Evolutionary conservation across 75 land plant species (phyloP), one percentile per base, ranked within the genome.

Genomic region (Selaginella moellendorffii): DNA sequence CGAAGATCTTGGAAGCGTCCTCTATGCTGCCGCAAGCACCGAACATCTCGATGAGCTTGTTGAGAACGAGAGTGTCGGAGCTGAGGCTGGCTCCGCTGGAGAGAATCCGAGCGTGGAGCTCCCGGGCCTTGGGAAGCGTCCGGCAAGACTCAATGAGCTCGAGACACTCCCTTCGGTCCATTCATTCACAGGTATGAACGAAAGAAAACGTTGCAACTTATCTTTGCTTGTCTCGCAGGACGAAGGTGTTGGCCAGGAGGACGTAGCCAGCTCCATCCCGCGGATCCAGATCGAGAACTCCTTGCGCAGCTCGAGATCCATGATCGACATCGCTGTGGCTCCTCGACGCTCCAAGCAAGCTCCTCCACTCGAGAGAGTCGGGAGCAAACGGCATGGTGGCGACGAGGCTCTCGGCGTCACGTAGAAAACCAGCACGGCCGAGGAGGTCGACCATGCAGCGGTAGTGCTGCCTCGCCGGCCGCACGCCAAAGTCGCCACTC

Each of bases 361-460:
- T 62, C 22, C 59, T 58, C 78, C 78, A 76, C 0, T 62, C 70
- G 28, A 26, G 30, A 2, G 60, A 26, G 42, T 76, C 70, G 18
- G 78, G 62, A 42, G 61, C 24, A 29, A 67, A 18, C 18, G 78
- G 72, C 77, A 75, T 76, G 10, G 0, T 26, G 19, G 30, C 29
- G 28, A 76, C 31, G 2, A 71, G 27, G 12, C 51, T 29, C 54
- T 71, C 25, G 18, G 73, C 73, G 27, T 65, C 69, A 0, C 8
- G 0, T 0, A 76, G 31, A 52, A 28, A 53, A 61, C 84, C 84
- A 10, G 65, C 68, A 56, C 84, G 56, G 12, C 76, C 76, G 19
- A 82, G 70, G 25, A 82, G 81, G 61, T 82, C 84, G 24, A 82
- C 63, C 69, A 78, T 68, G 68, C 81, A 75, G 18, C 67, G 72